Conservation (phyloP, 192 early-diverging fungal species). For the Geranomyces michiganensis region DNA sequence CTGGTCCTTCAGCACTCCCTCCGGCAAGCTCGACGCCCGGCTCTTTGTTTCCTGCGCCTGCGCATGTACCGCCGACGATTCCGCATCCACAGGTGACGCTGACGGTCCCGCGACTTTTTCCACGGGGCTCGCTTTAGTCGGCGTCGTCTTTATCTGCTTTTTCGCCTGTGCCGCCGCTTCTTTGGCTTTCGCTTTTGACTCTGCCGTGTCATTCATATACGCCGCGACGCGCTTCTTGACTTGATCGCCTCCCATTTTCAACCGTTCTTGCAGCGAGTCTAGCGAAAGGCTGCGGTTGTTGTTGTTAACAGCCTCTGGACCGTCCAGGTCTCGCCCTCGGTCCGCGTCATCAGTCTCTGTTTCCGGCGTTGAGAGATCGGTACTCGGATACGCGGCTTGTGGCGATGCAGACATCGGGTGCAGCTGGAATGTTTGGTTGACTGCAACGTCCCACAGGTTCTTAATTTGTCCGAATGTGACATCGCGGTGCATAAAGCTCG, state of each 20-base stretch:
- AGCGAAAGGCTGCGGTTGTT: slow-evolving; percentile 3
- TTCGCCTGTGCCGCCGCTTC: background rate
- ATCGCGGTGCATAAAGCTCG: slow-evolving; percentile 50
- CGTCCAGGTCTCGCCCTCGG: background rate
- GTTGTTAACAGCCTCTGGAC: background rate
- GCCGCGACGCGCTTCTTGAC: slow-evolving; percentile 5
- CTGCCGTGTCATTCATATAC: slow-evolving; percentile 7
- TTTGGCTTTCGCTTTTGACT: background rate
- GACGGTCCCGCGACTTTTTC: background rate
- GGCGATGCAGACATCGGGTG: background rate
- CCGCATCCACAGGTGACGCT: background rate
- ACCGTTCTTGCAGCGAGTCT: slow-evolving; percentile 5
- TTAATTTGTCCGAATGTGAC: slow-evolving; percentile 32
- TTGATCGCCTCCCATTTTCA: slow-evolving; percentile 12
- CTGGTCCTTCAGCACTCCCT: background rate
- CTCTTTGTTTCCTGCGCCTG: background rate
- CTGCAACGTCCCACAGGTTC: slow-evolving; percentile 28
- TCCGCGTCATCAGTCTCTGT: background rate
- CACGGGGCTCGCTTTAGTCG: background rate
- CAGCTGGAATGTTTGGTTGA: slow-evolving; percentile 14
- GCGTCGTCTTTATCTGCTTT: background rate
- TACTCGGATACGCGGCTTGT: too few species aligned
- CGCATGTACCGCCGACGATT: too few species aligned
- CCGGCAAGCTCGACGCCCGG: background rate
- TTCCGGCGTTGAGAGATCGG: too few species aligned